Evolutionary conservation across 345 rosid species (phyloP), one percentile per base, ranked within the genome.

Genomic region (Odontarrhena argentea): DNA sequence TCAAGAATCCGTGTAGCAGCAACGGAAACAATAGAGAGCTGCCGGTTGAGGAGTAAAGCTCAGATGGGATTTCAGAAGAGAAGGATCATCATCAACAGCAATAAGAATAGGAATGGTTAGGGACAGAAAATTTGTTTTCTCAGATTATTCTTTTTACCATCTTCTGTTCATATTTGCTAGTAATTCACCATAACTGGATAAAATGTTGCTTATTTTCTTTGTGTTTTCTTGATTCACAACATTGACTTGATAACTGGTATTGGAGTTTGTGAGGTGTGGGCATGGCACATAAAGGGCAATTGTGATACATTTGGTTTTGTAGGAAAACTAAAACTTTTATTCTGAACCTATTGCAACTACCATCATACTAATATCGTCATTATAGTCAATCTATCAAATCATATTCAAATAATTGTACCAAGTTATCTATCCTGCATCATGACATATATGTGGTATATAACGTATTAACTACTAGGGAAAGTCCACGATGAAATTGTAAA

Each of bases 1-100:
- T 91, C 80, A 87, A 73, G 65, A 54, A 67, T 18, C 73, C 68
- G 24, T 8, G 1, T 52, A 45, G 28, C 45, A 28, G 55, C 35
- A 7, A 51, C 7, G 67, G 25, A 59, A 66, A 50, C 45, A 15
- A 36, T 65, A 37, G 70, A 25, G 71, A 73, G 60, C 45, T 43
- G 3, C 62, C 8, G 37, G 77, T 10, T 60, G 54, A 41, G 45
- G 66, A 50, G 9, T 71, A 49, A 72, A 56, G 18, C 54, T 49
- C 60, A 30, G 72, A 65, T 35, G 60, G 24, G 71, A 65, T 65
- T 12, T 59, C 72, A 51, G 68, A 60, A 61, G 65, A 61, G 37
- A 67, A 45, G 12, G 69, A 54, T 45, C 36, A 45, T 10, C 49
- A 60, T 2, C 63, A 32, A 41, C 67, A 59, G 41, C 35, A 24